phyloP scores from a whole-genome alignment of 2,329 filamentous ascomycete genomes.

The Aspergillus puulaauensis region DNA sequence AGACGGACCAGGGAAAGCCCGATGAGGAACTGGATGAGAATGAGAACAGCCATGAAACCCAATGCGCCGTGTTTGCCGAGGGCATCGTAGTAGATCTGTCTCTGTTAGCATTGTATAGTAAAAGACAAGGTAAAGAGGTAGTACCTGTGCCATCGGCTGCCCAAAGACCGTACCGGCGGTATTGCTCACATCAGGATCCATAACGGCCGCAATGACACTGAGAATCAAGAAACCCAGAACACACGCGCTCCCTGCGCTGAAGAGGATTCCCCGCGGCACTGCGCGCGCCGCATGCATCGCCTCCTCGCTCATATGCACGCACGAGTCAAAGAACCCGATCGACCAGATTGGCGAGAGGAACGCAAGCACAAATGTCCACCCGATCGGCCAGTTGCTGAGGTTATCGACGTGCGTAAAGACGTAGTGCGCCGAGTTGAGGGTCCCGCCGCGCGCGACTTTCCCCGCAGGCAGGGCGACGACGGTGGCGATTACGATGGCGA shows the following conservation, averaged over 20 bases:
- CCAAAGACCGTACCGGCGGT: slow-evolving; percentile 53
- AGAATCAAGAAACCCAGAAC: slow-evolving; percentile 59
- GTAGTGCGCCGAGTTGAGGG: slow-evolving; percentile 42
- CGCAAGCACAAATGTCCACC: slow-evolving; percentile 60
- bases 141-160: slow-evolving; percentile 56
- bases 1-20: slow-evolving; percentile 51
- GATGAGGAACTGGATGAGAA: slow-evolving; percentile 64
- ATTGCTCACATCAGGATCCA: slow-evolving; percentile 52
- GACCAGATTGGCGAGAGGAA: slow-evolving; percentile 66
- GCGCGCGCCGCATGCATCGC: slow-evolving; percentile 60
- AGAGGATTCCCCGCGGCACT: slow-evolving; percentile 60
- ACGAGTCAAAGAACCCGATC: slow-evolving; percentile 54
- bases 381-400: slow-evolving; percentile 57
- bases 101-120: background rate
- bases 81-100: slow-evolving; percentile 56
- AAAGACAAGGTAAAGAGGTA: background rate
- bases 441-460: slow-evolving; percentile 29
- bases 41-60: slow-evolving; percentile 58
- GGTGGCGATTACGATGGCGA: slow-evolving; percentile 56
- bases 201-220: slow-evolving; percentile 59
- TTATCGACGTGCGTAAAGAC: slow-evolving; percentile 61
- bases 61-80: slow-evolving; percentile 60
- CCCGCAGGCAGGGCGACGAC: slow-evolving; percentile 59
- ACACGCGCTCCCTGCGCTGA: slow-evolving; percentile 51
- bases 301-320: slow-evolving; percentile 62